Evolutionary conservation across 208 protist species (phyloP).

Genomic region (Trypanosoma congolense): DNA sequence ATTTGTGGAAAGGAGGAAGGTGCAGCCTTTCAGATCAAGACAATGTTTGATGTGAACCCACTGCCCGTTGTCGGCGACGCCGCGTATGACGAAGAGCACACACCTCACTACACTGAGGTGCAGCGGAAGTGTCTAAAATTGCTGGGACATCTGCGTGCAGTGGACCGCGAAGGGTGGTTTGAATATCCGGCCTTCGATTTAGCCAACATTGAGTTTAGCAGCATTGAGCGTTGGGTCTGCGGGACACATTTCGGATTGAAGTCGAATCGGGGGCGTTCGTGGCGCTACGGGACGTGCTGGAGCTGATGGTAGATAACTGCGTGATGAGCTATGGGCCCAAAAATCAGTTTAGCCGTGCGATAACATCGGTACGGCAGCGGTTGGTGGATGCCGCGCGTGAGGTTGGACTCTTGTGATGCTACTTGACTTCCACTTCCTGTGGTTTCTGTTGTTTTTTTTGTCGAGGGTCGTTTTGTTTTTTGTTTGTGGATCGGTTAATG

Average conservation of each 20-base stretch:
- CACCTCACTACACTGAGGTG: conserved; percentile 20
- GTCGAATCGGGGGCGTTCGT: conserved; percentile 58
- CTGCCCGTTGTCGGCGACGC: not conserved
- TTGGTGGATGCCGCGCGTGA: conserved; percentile 56
- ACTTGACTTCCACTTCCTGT: not conserved
- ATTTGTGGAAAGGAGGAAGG: not conserved
- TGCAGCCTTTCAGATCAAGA: conserved; percentile 6
- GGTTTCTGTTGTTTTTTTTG: conserved; percentile 1
- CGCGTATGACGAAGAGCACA: not conserved
- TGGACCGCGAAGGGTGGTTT: conserved; percentile 72
- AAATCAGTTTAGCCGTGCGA: conserved; percentile 54
- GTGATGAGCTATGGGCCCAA: conserved; percentile 70
- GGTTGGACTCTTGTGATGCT: conserved; percentile 41
- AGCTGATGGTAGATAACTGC: conserved; percentile 81
- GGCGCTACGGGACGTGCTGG: conserved; percentile 55
- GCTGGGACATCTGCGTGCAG: conserved; percentile 33
- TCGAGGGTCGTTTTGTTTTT: conserved; percentile 1
- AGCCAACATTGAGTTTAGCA: conserved; percentile 71
- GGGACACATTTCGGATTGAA: conserved; percentile 46
- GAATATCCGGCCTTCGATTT: conserved; percentile 71
- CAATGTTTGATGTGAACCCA: conserved; percentile 24
- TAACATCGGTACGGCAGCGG: conserved; percentile 57
- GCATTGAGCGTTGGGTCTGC: conserved; percentile 50
- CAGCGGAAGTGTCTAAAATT: conserved; percentile 42
- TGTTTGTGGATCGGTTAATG: not conserved